phyloP scores from a whole-genome alignment of 176 grass and related monocot species.

The Aegilops longissima region DNA sequence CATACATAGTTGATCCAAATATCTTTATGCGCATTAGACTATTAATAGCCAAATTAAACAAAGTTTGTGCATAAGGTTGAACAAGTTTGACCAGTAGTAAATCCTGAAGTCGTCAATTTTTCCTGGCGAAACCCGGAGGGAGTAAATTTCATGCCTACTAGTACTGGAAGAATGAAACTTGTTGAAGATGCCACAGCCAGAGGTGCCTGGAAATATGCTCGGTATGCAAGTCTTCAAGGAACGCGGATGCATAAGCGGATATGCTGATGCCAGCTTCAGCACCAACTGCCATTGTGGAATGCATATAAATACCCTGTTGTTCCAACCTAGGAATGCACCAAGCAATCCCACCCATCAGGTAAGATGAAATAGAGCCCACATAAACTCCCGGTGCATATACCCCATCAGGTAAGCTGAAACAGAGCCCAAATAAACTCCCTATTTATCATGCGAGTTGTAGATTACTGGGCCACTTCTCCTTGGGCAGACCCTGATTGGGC shows the following conservation, averaged over 20 bases:
- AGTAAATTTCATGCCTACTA: background rate
- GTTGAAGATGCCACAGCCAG: conserved; percentile 4
- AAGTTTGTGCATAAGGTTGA: background rate
- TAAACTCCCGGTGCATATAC: no score
- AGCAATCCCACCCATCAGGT: conserved; percentile 31
- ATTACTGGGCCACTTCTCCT: conserved; percentile 55
- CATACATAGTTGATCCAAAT: background rate
- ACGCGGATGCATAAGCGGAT: conserved; percentile 32
- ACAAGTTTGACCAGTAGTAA: background rate
- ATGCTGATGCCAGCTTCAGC: conserved; percentile 32
- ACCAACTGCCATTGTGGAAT: background rate
- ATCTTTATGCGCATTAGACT: background rate
- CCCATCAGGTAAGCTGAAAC: background rate
- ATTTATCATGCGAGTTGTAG: conserved; percentile 22
- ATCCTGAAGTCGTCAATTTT: background rate
- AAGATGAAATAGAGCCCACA: background rate
- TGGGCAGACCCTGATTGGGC: conserved; percentile 36
- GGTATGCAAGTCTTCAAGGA: conserved; percentile 17
- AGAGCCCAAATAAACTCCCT: background rate
- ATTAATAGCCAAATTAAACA: background rate
- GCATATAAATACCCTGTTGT: conserved; percentile 42
- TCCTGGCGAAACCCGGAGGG: background rate
- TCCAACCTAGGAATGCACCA: conserved; percentile 23
- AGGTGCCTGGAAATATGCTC: conserved; percentile 23
- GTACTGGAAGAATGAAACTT: background rate